Base-by-base conservation (phyloP, 1,139 yeast species). In the Blastobotrys buckinghamii region DNA sequence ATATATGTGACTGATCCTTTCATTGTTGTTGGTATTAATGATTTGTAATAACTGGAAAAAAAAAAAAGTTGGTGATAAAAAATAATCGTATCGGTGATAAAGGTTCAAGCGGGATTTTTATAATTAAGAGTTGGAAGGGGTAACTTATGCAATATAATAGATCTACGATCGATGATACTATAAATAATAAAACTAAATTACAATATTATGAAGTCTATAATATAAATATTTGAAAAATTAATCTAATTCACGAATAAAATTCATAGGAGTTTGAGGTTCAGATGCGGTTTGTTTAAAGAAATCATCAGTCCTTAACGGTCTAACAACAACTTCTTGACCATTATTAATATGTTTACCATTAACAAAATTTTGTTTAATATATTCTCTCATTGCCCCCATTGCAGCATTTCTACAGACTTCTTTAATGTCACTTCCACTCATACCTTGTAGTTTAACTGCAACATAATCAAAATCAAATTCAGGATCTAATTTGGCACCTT, bases 401-500 rank as follows among this genome's bases (percentile, higher is more conserved):
- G 96, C 97, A 0, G 98, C 98, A 60, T 88, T 95, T 52, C 98
- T 77, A 63, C 96, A 88, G 48, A 88, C 71, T 63, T 92, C 98
- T 58, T 87, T 82, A 59, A 92, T 74, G 60, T 92, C 98, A 6
- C 96, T 85, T 1, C 98, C 98, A 58, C 95, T 85, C 63, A 78
- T 73, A 1, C 96, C 96, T 15, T 76, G 77, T 1, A 97, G 86
- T 46, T 75, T 67, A 6, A 65, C 62, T 1, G 86, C 90, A 16
- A 92, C 72, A 6, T 70, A 67, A 30, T 80, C 77, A 45, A 84
- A 62, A 53, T 83, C 83, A 59, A 90, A 88, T 17, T 72, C 74
- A 0, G 64, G 61, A 1, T 72, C 69, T 2, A 84, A 60, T 37
- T 75, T 72, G 8, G 92, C 82, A 40, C 79, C 90, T 44, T 76